These are phyloP conservation scores for Jatropha podagrica DNA, from an alignment of 441 rosid genomes.

Conservation along the genomic window DNA sequence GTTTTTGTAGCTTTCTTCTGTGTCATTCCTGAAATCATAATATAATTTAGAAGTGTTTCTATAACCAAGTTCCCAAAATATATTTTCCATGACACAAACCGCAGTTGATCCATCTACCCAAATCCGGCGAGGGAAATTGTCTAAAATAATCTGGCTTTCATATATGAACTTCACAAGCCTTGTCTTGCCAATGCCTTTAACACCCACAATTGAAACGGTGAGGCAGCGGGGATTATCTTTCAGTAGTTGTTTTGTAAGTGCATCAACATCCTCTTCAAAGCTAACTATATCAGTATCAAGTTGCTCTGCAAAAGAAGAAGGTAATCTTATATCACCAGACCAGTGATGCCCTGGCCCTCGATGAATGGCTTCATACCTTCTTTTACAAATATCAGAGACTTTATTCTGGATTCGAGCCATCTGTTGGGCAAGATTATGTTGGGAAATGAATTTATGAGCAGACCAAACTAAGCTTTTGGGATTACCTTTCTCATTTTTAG, in stretches of 20 bases:
- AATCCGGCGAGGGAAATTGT: neutral
- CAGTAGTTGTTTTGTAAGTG: neutral
- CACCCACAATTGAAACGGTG: constrained; percentile 9
- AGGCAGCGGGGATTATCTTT: neutral
- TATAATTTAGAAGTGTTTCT: too few species aligned
- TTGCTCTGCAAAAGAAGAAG: neutral
- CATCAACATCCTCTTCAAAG: constrained; percentile 7
- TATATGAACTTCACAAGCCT: neutral
- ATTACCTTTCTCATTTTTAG: neutral
- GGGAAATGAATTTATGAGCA: neutral
- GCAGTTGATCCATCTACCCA: neutral
- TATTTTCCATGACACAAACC: neutral
- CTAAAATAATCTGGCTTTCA: neutral
- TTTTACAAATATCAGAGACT: neutral
- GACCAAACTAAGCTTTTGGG: neutral
- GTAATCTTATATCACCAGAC: too few species aligned
- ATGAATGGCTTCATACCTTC: neutral
- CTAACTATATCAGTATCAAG: neutral
- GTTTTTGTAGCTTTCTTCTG: neutral
- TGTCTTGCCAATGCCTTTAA: constrained; percentile 10
- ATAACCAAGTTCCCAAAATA: too few species aligned
- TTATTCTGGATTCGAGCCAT: neutral
- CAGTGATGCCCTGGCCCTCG: neutral
- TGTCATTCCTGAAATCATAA: neutral
- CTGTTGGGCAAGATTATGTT: neutral